These are phyloP conservation scores for Trichoderma harzianum DNA, from an alignment of 2,329 filamentous ascomycete genomes.

Conservation along the genomic window DNA sequence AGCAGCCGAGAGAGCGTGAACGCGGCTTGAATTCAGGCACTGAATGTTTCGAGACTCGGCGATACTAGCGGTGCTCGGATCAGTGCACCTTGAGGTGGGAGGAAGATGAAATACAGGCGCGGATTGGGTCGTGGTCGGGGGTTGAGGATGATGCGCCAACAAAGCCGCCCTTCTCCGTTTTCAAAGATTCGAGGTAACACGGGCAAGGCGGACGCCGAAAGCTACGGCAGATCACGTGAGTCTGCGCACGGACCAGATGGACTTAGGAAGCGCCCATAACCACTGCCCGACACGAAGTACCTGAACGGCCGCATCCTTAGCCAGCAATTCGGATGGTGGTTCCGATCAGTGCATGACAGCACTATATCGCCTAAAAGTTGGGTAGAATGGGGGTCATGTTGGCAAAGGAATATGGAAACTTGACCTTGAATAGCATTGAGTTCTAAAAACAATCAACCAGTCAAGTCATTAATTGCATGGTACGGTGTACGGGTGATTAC, in stretches of 20 bases:
- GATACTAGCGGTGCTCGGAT: background rate
- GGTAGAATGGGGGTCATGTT: background rate
- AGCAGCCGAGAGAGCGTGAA: background rate
- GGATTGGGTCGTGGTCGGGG: background rate
- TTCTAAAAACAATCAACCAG: background rate
- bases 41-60: background rate
- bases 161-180: conserved; percentile 19
- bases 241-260: conserved; percentile 26
- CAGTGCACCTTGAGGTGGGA: background rate
- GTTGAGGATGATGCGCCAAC: conserved; percentile 17
- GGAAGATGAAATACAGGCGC: background rate
- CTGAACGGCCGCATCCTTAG: background rate
- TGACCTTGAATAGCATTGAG: background rate
- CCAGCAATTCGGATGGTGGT: background rate
- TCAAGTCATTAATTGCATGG: background rate
- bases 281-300: background rate
- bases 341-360: background rate
- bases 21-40: background rate
- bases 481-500: background rate
- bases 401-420: background rate
- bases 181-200: conserved; percentile 14
- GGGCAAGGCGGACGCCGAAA: conserved; percentile 10
- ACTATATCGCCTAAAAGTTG: background rate
- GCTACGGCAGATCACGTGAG: conserved; percentile 32
- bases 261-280: background rate